phyloP scores from a whole-genome alignment of 306 rosid species.

The Rosa multiflora region DNA sequence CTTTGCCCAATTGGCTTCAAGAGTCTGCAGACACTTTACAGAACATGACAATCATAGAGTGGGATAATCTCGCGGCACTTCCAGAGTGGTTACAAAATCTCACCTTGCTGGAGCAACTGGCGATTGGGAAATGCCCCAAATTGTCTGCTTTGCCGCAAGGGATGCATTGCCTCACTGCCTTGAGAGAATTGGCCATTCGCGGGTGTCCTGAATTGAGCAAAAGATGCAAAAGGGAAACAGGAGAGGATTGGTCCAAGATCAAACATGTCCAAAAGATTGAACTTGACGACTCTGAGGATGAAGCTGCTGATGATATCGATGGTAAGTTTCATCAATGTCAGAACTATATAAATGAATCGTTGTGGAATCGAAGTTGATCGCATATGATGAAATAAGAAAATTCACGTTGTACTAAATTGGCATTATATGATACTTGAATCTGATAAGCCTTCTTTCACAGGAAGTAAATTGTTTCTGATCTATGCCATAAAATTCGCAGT shows the following conservation, averaged over 20 bases:
- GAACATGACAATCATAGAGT: neutral
- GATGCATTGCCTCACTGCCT: neutral
- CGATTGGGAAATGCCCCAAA: neutral
- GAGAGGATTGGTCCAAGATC: neutral
- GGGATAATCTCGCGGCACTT: too few relatives aligned
- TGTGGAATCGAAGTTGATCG: too few relatives aligned
- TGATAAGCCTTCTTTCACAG: too few relatives aligned
- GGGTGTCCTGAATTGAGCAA: neutral
- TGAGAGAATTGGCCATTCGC: neutral
- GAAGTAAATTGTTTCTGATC: too few relatives aligned
- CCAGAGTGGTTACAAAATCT: constrained; percentile 25
- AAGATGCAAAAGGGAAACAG: neutral
- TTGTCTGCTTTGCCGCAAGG: neutral
- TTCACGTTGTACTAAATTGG: too few relatives aligned
- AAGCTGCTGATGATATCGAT: neutral
- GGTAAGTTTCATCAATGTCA: too few relatives aligned
- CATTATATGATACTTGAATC: too few relatives aligned
- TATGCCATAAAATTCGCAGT: too few relatives aligned
- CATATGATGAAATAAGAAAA: too few relatives aligned
- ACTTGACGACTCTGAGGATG: neutral
- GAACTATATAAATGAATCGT: too few relatives aligned
- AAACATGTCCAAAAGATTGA: neutral
- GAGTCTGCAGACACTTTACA: constrained; percentile 21
- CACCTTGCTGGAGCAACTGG: neutral
- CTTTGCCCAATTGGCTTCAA: constrained; percentile 34